Percentiles rank a stretch among this genome's conserved stretches.
Conservation (phyloP, 1,284 basidiomycete species). For the Irpex lacteus region DNA sequence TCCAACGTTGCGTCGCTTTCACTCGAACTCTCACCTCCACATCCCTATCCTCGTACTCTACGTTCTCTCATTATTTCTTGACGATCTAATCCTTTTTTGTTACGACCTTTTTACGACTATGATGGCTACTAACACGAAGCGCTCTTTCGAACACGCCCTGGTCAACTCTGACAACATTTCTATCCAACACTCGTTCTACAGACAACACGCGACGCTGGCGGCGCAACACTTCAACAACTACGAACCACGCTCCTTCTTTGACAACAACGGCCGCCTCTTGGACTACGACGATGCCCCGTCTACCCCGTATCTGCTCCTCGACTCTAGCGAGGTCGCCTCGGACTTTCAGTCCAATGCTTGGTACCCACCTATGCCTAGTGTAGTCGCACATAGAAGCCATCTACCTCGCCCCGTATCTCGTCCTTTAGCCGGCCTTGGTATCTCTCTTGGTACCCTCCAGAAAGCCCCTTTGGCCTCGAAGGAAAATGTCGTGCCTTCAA, state of each 20-base stretch:
- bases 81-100: constrained; percentile 13
- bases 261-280: constrained; percentile 8
- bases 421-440: constrained; percentile 17
- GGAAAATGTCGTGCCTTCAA: not conserved
- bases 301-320: constrained; percentile 1
- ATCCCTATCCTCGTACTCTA: constrained; percentile 14
- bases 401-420: not conserved
- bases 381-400: not conserved
- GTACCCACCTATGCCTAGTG: not conserved
- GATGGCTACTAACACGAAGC: constrained; percentile 21
- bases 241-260: constrained; percentile 8
- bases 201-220: constrained; percentile 19
- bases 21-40: constrained; percentile 7
- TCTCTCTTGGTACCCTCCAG: constrained; percentile 6
- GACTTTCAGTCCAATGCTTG: constrained; percentile 38
- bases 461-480: not conserved
- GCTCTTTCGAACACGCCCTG: constrained; percentile 24
- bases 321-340: constrained; percentile 1
- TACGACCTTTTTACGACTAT: constrained; percentile 14
- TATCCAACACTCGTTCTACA: constrained; percentile 20
- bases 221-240: constrained; percentile 10
- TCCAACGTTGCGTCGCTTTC: not conserved
- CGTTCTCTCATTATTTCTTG: constrained; percentile 12
- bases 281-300: not conserved
- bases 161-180: constrained; percentile 16